A percentile compares a stretch with the other conserved stretches of the same genome.
Conservation (phyloP, 164 flowering plant species). For the Vitis vinifera region ASM3070453v1 NC_081808.1:17501-18000, state of each 20-base stretch:
- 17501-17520: too few species aligned
- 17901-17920: conserved; percentile 48
- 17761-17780: conserved; percentile 36
- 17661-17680: too few species aligned
- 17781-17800: conserved; percentile 47
- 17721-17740: conserved; percentile 27
- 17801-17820: conserved; percentile 51
- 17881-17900: conserved; percentile 54
- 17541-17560: too few species aligned
- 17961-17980: conserved; percentile 3
- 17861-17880: conserved; percentile 50
- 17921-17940: conserved; percentile 29
- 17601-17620: too few species aligned
- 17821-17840: conserved; percentile 21
- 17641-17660: too few species aligned
- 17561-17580: too few species aligned
- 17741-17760: conserved; percentile 32
- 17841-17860: conserved; percentile 22
- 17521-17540: too few species aligned
- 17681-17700: too few species aligned
- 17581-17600: too few species aligned
- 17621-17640: too few species aligned
- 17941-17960: conserved; percentile 56
- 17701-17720: conserved; percentile 26
- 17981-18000: conserved; percentile 32